Evolutionary conservation across 2,329 filamentous ascomycete species (phyloP), one percentile per base, ranked within the genome.

Genomic region (Stachybotrys chartarum): DNA sequence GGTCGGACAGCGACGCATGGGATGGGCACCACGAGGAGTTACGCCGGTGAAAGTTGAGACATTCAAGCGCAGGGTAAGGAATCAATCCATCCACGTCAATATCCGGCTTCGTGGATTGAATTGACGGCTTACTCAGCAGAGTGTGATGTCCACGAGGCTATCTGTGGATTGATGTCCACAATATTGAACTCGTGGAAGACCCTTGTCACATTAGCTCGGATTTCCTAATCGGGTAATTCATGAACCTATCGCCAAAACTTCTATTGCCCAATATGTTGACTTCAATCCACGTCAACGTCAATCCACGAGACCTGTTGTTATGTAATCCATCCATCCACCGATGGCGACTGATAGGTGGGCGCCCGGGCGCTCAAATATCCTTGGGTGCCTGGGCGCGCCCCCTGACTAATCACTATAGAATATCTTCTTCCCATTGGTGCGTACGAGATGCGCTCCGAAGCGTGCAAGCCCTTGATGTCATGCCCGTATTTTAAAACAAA

Each of bases 241-340:
- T 48, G 46, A 48, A 48, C 46, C 46, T 48, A 30, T 48, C 46
- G 46, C 46, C 46, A 6, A 48, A 7, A 50, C 52, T 49, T 47
- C 24, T 54, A 54, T 47, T 54, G 30, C 24, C 30, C 48, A 50
- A 50, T 50, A 50, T 50, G 24, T 50, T 50, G 48, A 50, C 48
- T 50, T 50, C 48, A 24, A 50, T 30, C 48, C 48, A 50, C 48
- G 48, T 50, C n/a, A 50, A 50, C 48, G 48, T 50, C 48, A 50
- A 50, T 50, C 48, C 48, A 50, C 48, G 24, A 31, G 48, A 50
- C 48, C 17, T 50, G 48, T 30, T 50, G 48, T 18, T 50, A 6
- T 50, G 48, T 50, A 50, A n/a, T 50, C 48, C n/a, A 50, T 50
- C 48, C 7, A 47, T 16, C 45, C 45, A 47, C 45, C 45, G 45